A percentile compares a stretch with the other conserved stretches of the same genome.
Evolutionary conservation across 1,284 basidiomycete genomes (phyloP).

Genomic region (Ceratobasidium sp.): DNA sequence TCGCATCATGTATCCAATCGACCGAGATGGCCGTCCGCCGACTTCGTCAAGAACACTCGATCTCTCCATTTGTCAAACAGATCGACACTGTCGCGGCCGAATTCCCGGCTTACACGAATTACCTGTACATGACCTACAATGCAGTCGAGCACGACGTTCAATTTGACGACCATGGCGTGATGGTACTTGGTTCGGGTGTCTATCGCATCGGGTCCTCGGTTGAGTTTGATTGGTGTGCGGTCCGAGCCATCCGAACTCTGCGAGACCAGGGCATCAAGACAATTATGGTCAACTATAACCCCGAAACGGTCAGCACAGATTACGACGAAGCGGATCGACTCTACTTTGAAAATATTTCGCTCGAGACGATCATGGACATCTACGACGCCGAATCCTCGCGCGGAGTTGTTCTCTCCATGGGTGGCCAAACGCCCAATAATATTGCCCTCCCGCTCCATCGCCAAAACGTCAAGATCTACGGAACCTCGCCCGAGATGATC

Average conservation of each 20-base stretch:
- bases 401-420: conserved; percentile 97
- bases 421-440: conserved; percentile 98
- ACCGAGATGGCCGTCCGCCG: conserved; percentile 89
- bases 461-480: conserved; percentile 97
- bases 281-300: conserved; percentile 99
- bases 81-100: conserved; percentile 99
- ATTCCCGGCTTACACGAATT: conserved; percentile 98
- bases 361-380: conserved; percentile 97
- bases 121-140: conserved; percentile 98
- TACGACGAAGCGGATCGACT: conserved; percentile 98
- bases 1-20: conserved; percentile 80
- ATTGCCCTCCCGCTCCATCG: conserved; percentile 93
- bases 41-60: conserved; percentile 81
- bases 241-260: conserved; percentile 93
- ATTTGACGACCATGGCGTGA: conserved; percentile 92
- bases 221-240: conserved; percentile 99
- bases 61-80: conserved; percentile 95
- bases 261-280: conserved; percentile 95
- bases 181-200: conserved; percentile 97
- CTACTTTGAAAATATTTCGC: conserved; percentile 98
- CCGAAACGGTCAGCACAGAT: conserved; percentile 98
- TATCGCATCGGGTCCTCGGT: conserved; percentile 99
- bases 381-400: conserved; percentile 90
- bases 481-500: conserved; percentile 99
- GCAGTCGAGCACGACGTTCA: conserved; percentile 89